phyloP scores from a whole-genome alignment of 2,329 filamentous ascomycete genomes.

The Cyphellophora europaea region DNA sequence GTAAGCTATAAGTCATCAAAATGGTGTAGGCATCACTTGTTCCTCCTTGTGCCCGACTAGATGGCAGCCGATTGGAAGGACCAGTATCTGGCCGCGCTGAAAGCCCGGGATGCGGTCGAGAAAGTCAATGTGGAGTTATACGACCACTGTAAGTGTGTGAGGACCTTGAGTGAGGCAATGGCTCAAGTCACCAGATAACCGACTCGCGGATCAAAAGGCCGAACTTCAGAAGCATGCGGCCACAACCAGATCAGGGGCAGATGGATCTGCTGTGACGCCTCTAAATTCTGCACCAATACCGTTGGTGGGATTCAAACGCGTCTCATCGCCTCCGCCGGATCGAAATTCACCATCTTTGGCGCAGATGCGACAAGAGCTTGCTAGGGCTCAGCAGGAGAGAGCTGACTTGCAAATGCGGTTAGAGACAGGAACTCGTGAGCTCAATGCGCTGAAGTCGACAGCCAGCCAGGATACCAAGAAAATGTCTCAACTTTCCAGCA shows the following conservation, averaged over 20 bases:
- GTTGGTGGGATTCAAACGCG: slow-evolving; percentile 20
- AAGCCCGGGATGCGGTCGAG: slow-evolving; percentile 61
- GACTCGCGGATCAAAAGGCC: slow-evolving; percentile 19
- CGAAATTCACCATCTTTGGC: slow-evolving; percentile 22
- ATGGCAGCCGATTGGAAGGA: slow-evolving; percentile 60
- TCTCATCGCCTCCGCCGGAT: slow-evolving; percentile 23
- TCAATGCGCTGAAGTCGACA: slow-evolving; percentile 53
- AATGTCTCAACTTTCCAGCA: slow-evolving; percentile 53
- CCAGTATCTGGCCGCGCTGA: slow-evolving; percentile 68
- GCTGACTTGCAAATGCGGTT: slow-evolving; percentile 58
- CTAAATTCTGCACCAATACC: slow-evolving; percentile 22
- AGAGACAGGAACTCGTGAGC: slow-evolving; percentile 52
- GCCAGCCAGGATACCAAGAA: slow-evolving; percentile 50
- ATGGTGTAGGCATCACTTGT: no score
- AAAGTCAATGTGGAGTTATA: slow-evolving; percentile 59
- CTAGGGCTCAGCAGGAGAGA: slow-evolving; percentile 66
- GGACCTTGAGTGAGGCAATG: slow-evolving; percentile 5
- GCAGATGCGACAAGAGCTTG: slow-evolving; percentile 56
- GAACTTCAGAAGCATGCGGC: slow-evolving; percentile 14
- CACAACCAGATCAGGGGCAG: slow-evolving; percentile 4
- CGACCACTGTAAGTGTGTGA: slow-evolving; percentile 55
- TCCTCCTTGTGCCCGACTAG: no score
- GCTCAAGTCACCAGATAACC: slow-evolving; percentile 9
- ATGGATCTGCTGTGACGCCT: slow-evolving; percentile 54
- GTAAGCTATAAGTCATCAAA: no score